phyloP scores from a whole-genome alignment of 257 asterid genomes.

The Jacaranda mimosifolia region DNA sequence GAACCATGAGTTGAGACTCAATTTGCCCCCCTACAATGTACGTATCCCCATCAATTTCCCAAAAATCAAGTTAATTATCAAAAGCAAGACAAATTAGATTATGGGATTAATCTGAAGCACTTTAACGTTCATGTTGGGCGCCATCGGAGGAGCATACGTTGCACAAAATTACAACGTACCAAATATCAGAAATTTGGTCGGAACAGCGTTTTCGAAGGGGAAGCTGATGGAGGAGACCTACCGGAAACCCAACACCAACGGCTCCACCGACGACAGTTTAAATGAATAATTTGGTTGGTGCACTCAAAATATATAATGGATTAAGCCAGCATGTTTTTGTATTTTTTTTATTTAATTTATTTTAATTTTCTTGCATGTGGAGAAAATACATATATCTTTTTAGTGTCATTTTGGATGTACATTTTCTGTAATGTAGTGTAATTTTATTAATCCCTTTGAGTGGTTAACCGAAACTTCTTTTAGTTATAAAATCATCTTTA shows the following conservation, averaged over 20 bases:
- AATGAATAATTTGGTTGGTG: background rate
- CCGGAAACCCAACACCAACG: background rate
- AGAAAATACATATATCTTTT: no score
- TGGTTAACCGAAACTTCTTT: no score
- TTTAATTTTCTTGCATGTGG: background rate
- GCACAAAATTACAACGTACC: slow-evolving; percentile 41
- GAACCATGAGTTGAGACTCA: no score
- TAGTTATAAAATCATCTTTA: no score
- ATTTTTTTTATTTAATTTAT: no score
- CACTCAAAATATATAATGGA: no score
- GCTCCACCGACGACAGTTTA: background rate
- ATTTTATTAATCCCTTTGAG: no score
- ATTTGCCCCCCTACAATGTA: background rate
- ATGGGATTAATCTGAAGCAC: slow-evolving; percentile 27
- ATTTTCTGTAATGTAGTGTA: no score
- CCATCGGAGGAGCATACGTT: slow-evolving; percentile 34
- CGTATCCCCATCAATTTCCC: background rate
- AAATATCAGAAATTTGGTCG: slow-evolving; percentile 18
- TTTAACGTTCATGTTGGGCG: slow-evolving; percentile 14
- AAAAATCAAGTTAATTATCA: background rate
- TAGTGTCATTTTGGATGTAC: no score
- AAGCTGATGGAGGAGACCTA: background rate
- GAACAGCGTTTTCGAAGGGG: background rate
- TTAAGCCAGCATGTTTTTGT: background rate
- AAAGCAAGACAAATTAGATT: background rate